Base-by-base conservation (phyloP, 768 basidiomycete genomes). In the Mycena galericulata region DNA sequence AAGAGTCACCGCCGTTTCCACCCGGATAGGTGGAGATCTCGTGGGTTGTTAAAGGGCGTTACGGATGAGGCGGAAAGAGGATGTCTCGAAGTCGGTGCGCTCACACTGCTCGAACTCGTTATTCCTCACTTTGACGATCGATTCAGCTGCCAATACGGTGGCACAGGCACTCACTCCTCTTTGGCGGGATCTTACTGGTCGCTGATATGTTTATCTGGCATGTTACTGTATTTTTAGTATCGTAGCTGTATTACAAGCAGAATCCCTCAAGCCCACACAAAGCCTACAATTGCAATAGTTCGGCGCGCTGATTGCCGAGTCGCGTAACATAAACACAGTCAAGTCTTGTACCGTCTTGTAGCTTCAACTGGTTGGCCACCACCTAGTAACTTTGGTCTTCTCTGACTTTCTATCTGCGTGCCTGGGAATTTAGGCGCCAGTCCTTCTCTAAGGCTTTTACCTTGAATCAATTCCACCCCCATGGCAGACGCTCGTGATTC, bases 1-100 rank as follows among this genome's bases (percentile, higher is more conserved):
- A 89, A 88, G 73, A 91, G 90, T 72, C 87, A 93, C 72, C 84
- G 88, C 43, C 80, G 92, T 57, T 95, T 94, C 76, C 94, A 94
- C 72, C 92, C 92, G 2, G 93, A 95, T 77, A 81, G 91, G 67
- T 96, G 92, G 94, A 83, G 89, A 46, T 88, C 90, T 32, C 83
- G 90, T 45, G 87, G 87, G 30, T 79, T 94, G 38, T 82, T 92
- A 74, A 81, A 82, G 65, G 86, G 86, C 51, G 84, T 92, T 51
- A 72, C 76, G 26, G 89, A 92, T 66, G 89, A 89, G 53, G 79
- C 83, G 50, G 86, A 89, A 73, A 84, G 88, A 68, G 83, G 81
- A 41, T 89, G 84, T 70, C 78, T 91, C 70, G 91, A 90, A 77
- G 90, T 93, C 60, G 92, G 92, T 84, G 79, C 58, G 81, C 77